These are phyloP conservation scores for Cornus controversa DNA, from an alignment of 148 eudicot species.

Conservation along the genomic window DNA sequence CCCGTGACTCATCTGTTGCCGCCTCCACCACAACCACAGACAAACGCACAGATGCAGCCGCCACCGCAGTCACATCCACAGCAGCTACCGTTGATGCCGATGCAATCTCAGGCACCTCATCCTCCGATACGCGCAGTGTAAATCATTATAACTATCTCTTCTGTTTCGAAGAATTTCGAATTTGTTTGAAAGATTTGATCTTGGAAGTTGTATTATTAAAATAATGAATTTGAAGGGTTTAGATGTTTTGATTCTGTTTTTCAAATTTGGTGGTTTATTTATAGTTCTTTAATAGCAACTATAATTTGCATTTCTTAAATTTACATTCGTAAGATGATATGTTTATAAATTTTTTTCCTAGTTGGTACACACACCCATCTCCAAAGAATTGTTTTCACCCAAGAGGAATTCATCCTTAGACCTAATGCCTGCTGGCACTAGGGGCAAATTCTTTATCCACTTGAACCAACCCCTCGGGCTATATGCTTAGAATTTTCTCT, in stretches of 20 bases:
- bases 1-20: conserved; percentile 8
- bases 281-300: neutral
- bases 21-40: neutral
- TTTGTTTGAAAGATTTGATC: neutral
- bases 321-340: no score
- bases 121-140: conserved; percentile 50
- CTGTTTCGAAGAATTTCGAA: neutral
- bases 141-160: conserved; percentile 20
- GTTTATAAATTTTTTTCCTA: no score
- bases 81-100: conserved; percentile 10
- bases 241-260: neutral
- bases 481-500: no score
- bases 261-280: neutral
- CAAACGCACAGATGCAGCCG: conserved; percentile 6
- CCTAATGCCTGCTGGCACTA: no score
- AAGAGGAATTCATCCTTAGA: no score
- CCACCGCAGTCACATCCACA: no score
- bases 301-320: neutral
- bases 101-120: conserved; percentile 37
- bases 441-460: no score
- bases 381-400: no score
- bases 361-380: no score
- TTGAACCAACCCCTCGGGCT: no score
- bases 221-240: neutral
- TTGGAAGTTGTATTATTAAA: neutral